Conservation (phyloP, 129 eudicot species). For the Dittrichia graveolens region DNA sequence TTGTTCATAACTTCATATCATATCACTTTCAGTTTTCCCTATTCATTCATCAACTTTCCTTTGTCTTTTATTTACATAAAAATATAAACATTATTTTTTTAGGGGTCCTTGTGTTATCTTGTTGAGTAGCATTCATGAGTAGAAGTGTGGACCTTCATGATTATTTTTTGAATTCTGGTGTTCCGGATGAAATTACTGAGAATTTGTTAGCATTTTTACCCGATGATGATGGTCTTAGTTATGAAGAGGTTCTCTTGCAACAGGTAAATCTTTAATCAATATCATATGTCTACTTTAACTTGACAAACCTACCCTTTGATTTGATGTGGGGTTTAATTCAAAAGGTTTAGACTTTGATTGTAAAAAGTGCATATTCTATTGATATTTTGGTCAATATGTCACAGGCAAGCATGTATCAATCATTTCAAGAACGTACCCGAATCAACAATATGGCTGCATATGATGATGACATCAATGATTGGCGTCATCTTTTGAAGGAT, state of each 20-base stretch:
- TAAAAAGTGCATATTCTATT: slow-evolving; percentile 1
- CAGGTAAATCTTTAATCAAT: slow-evolving; percentile 46
- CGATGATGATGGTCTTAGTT: slow-evolving; percentile 63
- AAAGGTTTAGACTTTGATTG: slow-evolving; percentile 9
- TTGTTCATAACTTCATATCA: slow-evolving; percentile 5
- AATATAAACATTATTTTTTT: slow-evolving; percentile 7
- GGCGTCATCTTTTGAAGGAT: slow-evolving; percentile 34
- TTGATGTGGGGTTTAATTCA: neutral
- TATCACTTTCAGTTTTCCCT: neutral
- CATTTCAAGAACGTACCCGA: slow-evolving; percentile 51
- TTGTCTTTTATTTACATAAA: neutral
- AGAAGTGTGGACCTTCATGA: slow-evolving; percentile 42
- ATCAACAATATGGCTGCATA: slow-evolving; percentile 23
- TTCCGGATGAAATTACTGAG: slow-evolving; percentile 59
- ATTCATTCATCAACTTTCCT: neutral
- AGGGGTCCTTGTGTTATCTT: slow-evolving; percentile 20
- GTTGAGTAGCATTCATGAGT: slow-evolving; percentile 38
- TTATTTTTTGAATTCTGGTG: slow-evolving; percentile 37
- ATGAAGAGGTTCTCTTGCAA: slow-evolving; percentile 72
- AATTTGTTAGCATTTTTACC: slow-evolving; percentile 52
- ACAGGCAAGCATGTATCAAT: slow-evolving; percentile 71
- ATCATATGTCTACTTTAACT: neutral
- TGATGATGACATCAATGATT: slow-evolving; percentile 44
- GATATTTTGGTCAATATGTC: neutral
- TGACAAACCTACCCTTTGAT: neutral